Conservation (phyloP, 1,139 yeast genomes). For the Candida pseudoviswanathii region DNA sequence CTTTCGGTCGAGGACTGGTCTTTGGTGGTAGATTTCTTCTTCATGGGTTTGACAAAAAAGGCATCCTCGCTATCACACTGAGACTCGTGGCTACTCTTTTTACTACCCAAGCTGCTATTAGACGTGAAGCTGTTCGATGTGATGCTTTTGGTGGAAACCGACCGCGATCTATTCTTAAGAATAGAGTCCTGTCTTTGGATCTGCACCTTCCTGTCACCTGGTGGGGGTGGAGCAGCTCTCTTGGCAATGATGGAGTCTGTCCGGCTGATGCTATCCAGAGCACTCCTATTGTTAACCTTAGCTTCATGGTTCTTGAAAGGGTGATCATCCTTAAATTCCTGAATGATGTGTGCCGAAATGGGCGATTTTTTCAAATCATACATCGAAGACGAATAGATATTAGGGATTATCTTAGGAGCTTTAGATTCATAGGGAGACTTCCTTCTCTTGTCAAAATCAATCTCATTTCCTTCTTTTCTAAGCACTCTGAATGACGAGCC, state of each 20-base stretch:
- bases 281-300: not conserved
- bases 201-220: slow-evolving; percentile 25
- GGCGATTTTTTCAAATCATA: slow-evolving; percentile 38
- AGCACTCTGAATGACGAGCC: slow-evolving; percentile 60
- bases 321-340: slow-evolving; percentile 31
- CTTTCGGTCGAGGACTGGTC: not conserved
- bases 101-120: slow-evolving; percentile 7
- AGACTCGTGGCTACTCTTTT: slow-evolving; percentile 21
- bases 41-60: slow-evolving; percentile 55
- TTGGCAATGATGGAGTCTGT: slow-evolving; percentile 51
- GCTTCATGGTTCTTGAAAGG: not conserved
- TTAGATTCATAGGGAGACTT: slow-evolving; percentile 67
- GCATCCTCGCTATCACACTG: slow-evolving; percentile 52
- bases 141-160: slow-evolving; percentile 4
- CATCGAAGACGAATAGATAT: slow-evolving; percentile 46
- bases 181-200: slow-evolving; percentile 20
- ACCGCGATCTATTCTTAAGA: slow-evolving; percentile 15
- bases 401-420: slow-evolving; percentile 46
- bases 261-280: slow-evolving; percentile 10
- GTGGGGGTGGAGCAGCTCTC: slow-evolving; percentile 79
- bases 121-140: slow-evolving; percentile 7
- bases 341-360: slow-evolving; percentile 40
- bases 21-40: not conserved
- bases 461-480: slow-evolving; percentile 55
- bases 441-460: slow-evolving; percentile 80